A percentile compares a stretch with the other conserved stretches of the same genome.
Conservation (phyloP, 192 early-diverging fungal genomes). For the Linnemannia elongata region DNA sequence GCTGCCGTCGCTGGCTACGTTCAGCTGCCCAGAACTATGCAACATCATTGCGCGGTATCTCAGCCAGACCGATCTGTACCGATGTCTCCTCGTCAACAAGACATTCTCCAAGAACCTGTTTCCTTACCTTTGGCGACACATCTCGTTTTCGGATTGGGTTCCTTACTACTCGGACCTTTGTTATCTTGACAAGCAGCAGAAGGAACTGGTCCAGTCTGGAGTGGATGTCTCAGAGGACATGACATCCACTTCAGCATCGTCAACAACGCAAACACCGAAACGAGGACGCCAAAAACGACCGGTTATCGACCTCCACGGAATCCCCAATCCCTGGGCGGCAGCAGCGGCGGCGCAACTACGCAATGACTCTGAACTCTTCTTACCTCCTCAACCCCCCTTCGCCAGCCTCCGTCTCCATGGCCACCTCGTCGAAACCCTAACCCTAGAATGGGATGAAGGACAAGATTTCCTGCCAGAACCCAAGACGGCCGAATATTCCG, state of each 20-base stretch:
- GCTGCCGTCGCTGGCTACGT: not conserved
- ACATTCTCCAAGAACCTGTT: not conserved
- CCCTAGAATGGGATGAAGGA: not conserved
- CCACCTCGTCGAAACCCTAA: not conserved
- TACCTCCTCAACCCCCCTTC: not conserved
- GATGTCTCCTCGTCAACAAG: not conserved
- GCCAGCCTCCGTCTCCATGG: not conserved
- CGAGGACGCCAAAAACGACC: not conserved
- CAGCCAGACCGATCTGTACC: not conserved
- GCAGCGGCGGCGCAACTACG: not conserved
- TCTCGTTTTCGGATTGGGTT: not conserved
- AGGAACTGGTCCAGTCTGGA: not conserved
- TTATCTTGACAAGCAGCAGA: not conserved
- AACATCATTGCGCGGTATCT: not conserved
- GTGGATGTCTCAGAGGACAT: not conserved
- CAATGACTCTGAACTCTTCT: not conserved
- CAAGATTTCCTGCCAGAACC: not conserved
- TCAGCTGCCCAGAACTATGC: not conserved
- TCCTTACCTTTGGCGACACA: not conserved
- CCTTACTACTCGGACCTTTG: not conserved
- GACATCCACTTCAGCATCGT: not conserved
- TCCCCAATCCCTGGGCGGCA: not conserved
- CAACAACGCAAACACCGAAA: not conserved
- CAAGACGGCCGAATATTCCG: not conserved
- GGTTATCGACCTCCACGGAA: not conserved